A percentile compares a stretch with the other conserved stretches of the same genome.
Evolutionary conservation across 78 protist genomes (phyloP).

Genomic region (Chrysochromulina parva): DNA sequence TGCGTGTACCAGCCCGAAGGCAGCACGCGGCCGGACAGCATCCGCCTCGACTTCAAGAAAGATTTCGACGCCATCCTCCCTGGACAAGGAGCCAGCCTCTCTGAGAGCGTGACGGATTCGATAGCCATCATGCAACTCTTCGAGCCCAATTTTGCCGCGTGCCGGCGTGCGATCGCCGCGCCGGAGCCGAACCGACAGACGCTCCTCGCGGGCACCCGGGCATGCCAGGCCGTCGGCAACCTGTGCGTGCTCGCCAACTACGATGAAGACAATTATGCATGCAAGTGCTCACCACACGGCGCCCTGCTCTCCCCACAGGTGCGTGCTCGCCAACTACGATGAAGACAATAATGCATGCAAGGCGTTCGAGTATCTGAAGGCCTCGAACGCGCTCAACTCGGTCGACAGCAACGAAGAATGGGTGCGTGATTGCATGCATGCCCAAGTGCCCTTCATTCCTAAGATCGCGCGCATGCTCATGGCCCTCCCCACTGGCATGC

Average conservation of each 20-base stretch:
- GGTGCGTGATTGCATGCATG: neutral
- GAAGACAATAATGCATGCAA: neutral
- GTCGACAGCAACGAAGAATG: too few species aligned
- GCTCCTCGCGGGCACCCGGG: neutral
- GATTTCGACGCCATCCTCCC: too few species aligned
- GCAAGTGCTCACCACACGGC: neutral
- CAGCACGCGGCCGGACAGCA: neutral
- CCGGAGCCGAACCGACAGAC: neutral
- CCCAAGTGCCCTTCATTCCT: neutral
- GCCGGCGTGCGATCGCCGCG: neutral
- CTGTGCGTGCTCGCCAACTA: neutral
- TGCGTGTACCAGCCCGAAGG: neutral
- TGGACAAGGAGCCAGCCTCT: neutral
- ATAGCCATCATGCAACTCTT: neutral
- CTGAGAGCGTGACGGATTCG: neutral
- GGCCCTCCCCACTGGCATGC: too few species aligned
- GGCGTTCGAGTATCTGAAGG: too few species aligned
- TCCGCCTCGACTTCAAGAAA: too few species aligned
- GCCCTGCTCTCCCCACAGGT: too few species aligned
- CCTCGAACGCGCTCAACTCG: too few species aligned
- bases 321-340: neutral
- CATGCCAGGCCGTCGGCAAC: constrained; percentile 11
- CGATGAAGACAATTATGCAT: neutral
- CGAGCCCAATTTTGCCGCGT: neutral
- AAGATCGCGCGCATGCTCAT: too few species aligned